Evolutionary conservation across 2,329 filamentous ascomycete genomes (phyloP).

Genomic region (Fusarium cicatricum): DNA sequence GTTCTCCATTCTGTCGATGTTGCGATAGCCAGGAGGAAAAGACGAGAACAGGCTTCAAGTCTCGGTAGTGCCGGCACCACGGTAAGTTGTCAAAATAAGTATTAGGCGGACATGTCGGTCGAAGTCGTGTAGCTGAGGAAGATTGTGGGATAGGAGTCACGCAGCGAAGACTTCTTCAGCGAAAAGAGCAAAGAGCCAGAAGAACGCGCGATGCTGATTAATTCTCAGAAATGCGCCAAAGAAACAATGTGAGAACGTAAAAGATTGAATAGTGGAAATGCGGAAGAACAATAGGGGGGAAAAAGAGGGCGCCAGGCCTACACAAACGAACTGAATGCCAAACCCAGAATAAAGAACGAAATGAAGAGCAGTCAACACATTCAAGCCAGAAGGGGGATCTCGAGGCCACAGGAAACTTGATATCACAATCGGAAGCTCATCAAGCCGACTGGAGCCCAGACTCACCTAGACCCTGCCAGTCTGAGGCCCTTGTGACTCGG

Average conservation of each 20-base stretch:
- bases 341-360: too few species aligned
- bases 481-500: slow-evolving; percentile 17
- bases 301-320: slow-evolving; percentile 32
- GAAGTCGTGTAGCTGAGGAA: background rate
- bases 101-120: slow-evolving; percentile 34
- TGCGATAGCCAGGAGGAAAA: slow-evolving; percentile 1
- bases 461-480: slow-evolving; percentile 15
- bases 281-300: slow-evolving; percentile 12
- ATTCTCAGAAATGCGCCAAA: too few species aligned
- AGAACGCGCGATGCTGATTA: background rate
- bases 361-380: background rate
- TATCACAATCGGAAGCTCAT: slow-evolving; percentile 28
- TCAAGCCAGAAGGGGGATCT: slow-evolving; percentile 8
- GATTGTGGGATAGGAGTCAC: background rate
- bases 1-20: slow-evolving; percentile 18
- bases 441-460: slow-evolving; percentile 28
- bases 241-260: background rate
- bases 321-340: slow-evolving; percentile 30
- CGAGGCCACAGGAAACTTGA: slow-evolving; percentile 32
- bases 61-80: slow-evolving; percentile 41
- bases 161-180: background rate
- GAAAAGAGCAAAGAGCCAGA: background rate
- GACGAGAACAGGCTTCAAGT: slow-evolving; percentile 29
- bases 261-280: slow-evolving; percentile 15
- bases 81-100: slow-evolving; percentile 23